These are phyloP conservation scores for Parasarocladium wereldwijsianum DNA, from an alignment of 2,329 filamentous ascomycete genomes.

Conservation along the genomic window DNA sequence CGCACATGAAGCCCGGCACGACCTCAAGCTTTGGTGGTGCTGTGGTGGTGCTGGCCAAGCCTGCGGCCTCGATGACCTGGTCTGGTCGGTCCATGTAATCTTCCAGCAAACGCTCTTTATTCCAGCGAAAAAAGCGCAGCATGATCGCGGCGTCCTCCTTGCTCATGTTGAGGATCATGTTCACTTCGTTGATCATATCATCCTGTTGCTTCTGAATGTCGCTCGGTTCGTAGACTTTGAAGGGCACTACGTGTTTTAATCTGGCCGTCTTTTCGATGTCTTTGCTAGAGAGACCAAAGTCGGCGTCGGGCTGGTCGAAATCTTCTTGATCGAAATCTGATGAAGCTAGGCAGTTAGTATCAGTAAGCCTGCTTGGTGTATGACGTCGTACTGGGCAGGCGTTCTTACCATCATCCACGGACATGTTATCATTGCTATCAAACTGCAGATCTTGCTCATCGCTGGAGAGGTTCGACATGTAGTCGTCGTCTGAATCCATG, in stretches of 20 bases:
- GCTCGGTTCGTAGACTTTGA: slow-evolving; percentile 61
- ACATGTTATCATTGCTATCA: slow-evolving; percentile 60
- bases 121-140: slow-evolving; percentile 82
- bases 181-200: slow-evolving; percentile 75
- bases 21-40: slow-evolving; percentile 53
- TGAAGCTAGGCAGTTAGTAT: not conserved
- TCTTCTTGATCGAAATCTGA: slow-evolving; percentile 38
- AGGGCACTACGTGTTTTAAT: slow-evolving; percentile 71
- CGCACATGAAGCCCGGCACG: slow-evolving; percentile 69
- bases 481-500: slow-evolving; percentile 96
- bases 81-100: slow-evolving; percentile 86
- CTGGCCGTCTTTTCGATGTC: slow-evolving; percentile 58
- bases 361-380: slow-evolving; percentile 7
- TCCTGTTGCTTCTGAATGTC: slow-evolving; percentile 81
- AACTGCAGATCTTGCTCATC: slow-evolving; percentile 62
- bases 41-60: slow-evolving; percentile 52
- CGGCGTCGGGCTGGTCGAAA: slow-evolving; percentile 40
- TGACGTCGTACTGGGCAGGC: not conserved
- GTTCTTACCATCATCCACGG: slow-evolving; percentile 33
- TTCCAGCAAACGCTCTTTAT: slow-evolving; percentile 88
- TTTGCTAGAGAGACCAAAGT: slow-evolving; percentile 34
- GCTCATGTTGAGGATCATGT: slow-evolving; percentile 76
- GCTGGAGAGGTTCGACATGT: slow-evolving; percentile 68
- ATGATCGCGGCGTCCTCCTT: slow-evolving; percentile 86
- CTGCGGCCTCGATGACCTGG: slow-evolving; percentile 69